phyloP scores from a whole-genome alignment of 2,329 filamentous ascomycete genomes.

The Alternaria viburni region DNA sequence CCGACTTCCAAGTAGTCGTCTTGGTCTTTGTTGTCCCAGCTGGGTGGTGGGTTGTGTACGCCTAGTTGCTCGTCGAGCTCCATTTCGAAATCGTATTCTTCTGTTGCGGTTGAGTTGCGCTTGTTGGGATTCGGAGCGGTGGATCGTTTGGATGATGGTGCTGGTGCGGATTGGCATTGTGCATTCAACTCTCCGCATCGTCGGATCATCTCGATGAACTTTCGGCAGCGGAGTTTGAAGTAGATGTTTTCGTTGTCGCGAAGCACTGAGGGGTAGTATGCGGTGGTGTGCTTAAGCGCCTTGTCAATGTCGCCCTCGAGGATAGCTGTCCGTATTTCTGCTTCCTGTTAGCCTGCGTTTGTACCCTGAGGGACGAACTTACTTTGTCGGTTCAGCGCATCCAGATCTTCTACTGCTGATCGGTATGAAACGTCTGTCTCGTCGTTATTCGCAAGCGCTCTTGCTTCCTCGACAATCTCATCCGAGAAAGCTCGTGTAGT shows the following conservation, averaged over 20 bases:
- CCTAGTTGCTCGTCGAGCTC: conserved; percentile 62
- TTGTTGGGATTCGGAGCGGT: conserved; percentile 35
- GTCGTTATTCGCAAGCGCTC: conserved; percentile 67
- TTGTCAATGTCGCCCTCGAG: conserved; percentile 91
- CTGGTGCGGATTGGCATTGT: conserved; percentile 29
- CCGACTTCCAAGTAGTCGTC: conserved; percentile 50
- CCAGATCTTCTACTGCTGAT: conserved; percentile 78
- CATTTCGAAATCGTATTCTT: conserved; percentile 63
- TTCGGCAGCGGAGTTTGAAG: conserved; percentile 86
- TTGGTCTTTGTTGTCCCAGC: conserved; percentile 35
- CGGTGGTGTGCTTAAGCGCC: conserved; percentile 80
- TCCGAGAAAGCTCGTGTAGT: conserved; percentile 86
- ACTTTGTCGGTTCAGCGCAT: conserved; percentile 88
- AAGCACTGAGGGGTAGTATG: conserved; percentile 81
- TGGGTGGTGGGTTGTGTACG: conserved; percentile 38
- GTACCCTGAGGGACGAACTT: conserved; percentile 38
- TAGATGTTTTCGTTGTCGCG: conserved; percentile 81
- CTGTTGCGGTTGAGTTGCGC: conserved; percentile 49
- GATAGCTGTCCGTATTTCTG: conserved; percentile 85
- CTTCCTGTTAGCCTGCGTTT: conserved; percentile 5
- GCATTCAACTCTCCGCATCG: conserved; percentile 52
- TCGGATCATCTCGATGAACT: conserved; percentile 87
- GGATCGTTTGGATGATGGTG: conserved; percentile 39
- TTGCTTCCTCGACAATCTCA: conserved; percentile 77
- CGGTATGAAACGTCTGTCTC: conserved; percentile 59